Conservation (phyloP, 148 eudicot species). For the Camellia lanceoleosa region DNA sequence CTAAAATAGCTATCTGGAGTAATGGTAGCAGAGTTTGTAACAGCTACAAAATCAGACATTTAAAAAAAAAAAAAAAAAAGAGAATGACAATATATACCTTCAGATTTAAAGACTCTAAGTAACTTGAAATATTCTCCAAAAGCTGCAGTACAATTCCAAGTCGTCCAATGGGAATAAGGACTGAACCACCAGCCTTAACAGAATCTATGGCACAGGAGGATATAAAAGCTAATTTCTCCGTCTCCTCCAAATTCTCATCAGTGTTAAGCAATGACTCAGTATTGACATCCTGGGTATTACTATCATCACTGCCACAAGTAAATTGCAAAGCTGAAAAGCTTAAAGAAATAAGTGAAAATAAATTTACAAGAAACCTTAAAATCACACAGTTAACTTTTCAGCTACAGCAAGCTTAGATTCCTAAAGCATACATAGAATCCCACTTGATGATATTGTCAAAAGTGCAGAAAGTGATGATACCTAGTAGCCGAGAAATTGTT, state of each 20-base stretch:
- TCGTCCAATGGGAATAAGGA: constrained; percentile 67
- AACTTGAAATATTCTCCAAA: constrained; percentile 55
- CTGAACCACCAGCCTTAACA: constrained; percentile 78
- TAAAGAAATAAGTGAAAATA: neutral
- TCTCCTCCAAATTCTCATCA: constrained; percentile 63
- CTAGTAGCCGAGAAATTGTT: constrained; percentile 22
- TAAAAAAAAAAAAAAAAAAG: neutral
- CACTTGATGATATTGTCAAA: neutral
- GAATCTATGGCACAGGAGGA: constrained; percentile 58
- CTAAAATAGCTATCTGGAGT: neutral
- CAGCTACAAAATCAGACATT: neutral
- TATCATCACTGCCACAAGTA: constrained; percentile 36
- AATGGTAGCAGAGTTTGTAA: neutral
- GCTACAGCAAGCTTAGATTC: constrained; percentile 1
- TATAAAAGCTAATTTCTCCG: constrained; percentile 67
- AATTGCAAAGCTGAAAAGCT: neutral
- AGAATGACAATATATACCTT: constrained; percentile 39
- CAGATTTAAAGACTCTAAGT: constrained; percentile 44
- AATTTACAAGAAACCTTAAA: neutral
- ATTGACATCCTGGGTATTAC: constrained; percentile 16
- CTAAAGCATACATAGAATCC: neutral
- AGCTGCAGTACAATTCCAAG: constrained; percentile 69
- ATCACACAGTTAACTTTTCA: neutral
- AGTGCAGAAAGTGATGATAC: constrained; percentile 15
- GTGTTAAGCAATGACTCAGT: constrained; percentile 30